Base-by-base conservation (phyloP, 2,329 filamentous ascomycete species). In the Lecanicillium sp. region DNA sequence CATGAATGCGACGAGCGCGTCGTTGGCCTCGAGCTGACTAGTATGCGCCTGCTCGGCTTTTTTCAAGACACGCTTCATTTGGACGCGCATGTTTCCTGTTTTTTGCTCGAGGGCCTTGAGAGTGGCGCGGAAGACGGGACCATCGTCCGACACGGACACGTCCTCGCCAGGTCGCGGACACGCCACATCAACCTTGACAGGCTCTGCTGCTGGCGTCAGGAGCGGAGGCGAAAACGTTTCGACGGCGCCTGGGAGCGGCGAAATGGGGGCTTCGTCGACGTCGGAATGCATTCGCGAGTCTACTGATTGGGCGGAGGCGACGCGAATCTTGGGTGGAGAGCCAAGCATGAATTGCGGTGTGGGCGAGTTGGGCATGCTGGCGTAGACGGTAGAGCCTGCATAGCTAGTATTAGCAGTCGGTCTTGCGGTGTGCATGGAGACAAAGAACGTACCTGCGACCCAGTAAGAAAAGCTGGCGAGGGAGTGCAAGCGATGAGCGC, bases 81-180 rank as follows among this genome's bases (percentile, higher is more conserved):
- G 87, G 19, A 80, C 75, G 50, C 90, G 84, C 87, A 98, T 93
- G 57, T 87, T 94, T 36, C 90, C 88, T 0, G 91, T 98, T 72
- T 95, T 97, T 62, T 95, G 90, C 66, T 98, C 93, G 23, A 97
- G 71, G 0, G 90, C 86, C 64, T 96, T 96, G 76, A 98, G 94
- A 0, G 93, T 97, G 15, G 93, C 94, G 53, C 94, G 82, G 69
- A 98, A 98, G 1, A 98, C 75, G 0, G 94, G 93, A 0, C 93
- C 93, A 67, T 98, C 93, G 57, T 97, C 93, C 19, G 86, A 84
- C 19, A 86, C 79, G 52, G 85, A 83, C 67, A 89, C 82, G 67
- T 95, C 91, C 52, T 95, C 90, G 27, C 82, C 85, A 3, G 90
- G 90, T 41, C 89, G 83, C 49, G 88, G 87, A 58, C 87, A 90